Base-by-base conservation (phyloP, 805 yeast genomes). In the Metschnikowia similis region DNA sequence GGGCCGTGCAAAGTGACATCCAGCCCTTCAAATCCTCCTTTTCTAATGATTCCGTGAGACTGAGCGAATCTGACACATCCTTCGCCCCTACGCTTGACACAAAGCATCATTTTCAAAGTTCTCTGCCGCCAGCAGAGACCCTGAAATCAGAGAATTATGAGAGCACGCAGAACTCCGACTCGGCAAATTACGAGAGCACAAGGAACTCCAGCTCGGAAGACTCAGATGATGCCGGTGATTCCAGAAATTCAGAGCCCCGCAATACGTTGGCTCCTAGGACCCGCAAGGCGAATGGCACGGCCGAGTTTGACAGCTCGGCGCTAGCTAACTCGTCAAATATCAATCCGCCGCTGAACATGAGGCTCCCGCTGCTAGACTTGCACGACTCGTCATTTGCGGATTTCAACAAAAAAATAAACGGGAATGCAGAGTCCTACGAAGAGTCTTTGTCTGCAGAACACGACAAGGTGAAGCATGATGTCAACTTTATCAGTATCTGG, bases 241-340 rank as follows among this genome's bases (percentile, higher is more conserved):
- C 35, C 9, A n/a, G 13, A n/a, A 21, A 21, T 10, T 32, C 31
- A 2, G 45, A 41, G 16, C 10, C 10, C 16, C 29, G 26, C 29
- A 13, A 41, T 8, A 32, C 37, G 1, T 41, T 41, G 26, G 45
- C 45, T 2, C 45, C 45, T 13, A 13, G 27, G 8, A n/a, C 14
- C 11, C 29, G 21, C 37, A 40, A 32, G 35, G 2, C 6, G 13
- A 32, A 13, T 5, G 35, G 13, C 6, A n/a, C 35, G 8, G 10
- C 44, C 4, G 54, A 50, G 9, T 43, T 28, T 28, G 64, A 64
- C 28, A 56, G 51, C 21, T 66, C 68, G 41, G 63, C 66, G 5
- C 63, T 75, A 36, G 79, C 77, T 2, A 75, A 75, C 57, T 74
- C 79, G 0, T 71, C 79, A 2, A 72, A 71, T 49, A 60, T 73